These are phyloP conservation scores for Pyricularia grisea DNA, from an alignment of 2,329 filamentous ascomycete species.

Conservation along the genomic window DNA sequence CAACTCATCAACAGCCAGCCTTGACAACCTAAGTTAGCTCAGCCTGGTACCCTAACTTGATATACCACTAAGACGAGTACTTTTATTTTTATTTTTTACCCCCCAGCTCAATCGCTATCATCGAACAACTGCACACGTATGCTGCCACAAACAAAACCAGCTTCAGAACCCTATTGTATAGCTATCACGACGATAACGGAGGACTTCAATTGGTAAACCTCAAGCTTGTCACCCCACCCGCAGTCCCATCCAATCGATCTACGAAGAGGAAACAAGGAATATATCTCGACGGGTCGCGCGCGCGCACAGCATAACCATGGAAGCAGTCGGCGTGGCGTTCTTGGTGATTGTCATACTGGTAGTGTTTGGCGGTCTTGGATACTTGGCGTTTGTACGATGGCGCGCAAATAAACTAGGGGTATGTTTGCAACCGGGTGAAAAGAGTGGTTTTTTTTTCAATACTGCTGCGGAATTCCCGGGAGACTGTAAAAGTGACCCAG, in stretches of 20 bases:
- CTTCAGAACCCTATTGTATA: not conserved
- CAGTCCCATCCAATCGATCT: not conserved
- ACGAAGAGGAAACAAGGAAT: not conserved
- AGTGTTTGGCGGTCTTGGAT: constrained; percentile 47
- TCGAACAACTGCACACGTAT: not conserved
- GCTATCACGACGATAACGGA: not conserved
- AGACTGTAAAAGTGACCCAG: not conserved
- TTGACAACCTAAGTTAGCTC: not conserved
- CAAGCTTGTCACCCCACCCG: not conserved
- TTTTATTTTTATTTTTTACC: no score
- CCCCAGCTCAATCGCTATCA: not conserved
- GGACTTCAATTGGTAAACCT: not conserved
- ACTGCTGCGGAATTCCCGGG: no score
- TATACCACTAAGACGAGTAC: not conserved
- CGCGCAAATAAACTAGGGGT: constrained; percentile 65
- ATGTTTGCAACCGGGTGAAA: constrained; percentile 19
- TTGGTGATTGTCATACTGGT: constrained; percentile 60
- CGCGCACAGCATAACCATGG: constrained; percentile 31
- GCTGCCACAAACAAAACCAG: not conserved
- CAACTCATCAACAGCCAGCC: not conserved
- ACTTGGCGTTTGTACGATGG: constrained; percentile 62
- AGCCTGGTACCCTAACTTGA: not conserved
- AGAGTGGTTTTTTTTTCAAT: no score
- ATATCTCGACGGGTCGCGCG: not conserved
- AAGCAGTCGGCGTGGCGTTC: constrained; percentile 57